phyloP scores from a whole-genome alignment of 2,329 filamentous ascomycete genomes.

The Colletotrichum tamarilloi region DNA sequence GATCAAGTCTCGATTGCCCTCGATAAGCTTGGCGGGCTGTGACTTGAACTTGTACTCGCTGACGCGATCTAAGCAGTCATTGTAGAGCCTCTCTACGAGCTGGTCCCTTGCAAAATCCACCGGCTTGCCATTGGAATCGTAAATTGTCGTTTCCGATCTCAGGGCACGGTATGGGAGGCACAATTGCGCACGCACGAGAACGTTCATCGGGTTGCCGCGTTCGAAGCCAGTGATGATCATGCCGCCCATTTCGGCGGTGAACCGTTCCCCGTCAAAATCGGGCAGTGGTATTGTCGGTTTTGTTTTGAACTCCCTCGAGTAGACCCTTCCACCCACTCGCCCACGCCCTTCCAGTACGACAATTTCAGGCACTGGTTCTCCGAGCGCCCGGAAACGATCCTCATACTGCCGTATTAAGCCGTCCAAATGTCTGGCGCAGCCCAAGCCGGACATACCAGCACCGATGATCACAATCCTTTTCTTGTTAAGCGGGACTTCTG shows the following conservation, averaged over 20 bases:
- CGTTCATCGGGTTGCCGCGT: conserved; percentile 91
- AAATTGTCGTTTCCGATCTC: conserved; percentile 84
- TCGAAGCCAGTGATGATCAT: conserved; percentile 99
- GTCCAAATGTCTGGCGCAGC: conserved; percentile 91
- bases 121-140: conserved; percentile 82
- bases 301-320: conserved; percentile 78
- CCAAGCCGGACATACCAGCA: conserved; percentile 92
- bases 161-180: conserved; percentile 87
- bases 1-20: conserved; percentile 85
- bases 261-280: conserved; percentile 67
- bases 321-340: conserved; percentile 91
- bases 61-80: conserved; percentile 91
- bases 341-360: conserved; percentile 88
- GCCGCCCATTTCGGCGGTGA: conserved; percentile 95
- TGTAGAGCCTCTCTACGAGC: conserved; percentile 91
- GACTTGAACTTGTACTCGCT: conserved; percentile 89
- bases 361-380: conserved; percentile 78
- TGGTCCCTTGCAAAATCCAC: conserved; percentile 84
- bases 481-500: conserved; percentile 45
- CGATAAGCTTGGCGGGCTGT: conserved; percentile 75
- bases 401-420: conserved; percentile 85
- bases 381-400: conserved; percentile 71
- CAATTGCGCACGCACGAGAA: conserved; percentile 90
- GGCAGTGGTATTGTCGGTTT: conserved; percentile 63
- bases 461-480: conserved; percentile 88